Percentiles rank a stretch among this genome's conserved stretches.
These are phyloP conservation scores for Astrocystis sublimbata DNA, from an alignment of 495 filamentous ascomycete genomes.

Conservation along the genomic window DNA sequence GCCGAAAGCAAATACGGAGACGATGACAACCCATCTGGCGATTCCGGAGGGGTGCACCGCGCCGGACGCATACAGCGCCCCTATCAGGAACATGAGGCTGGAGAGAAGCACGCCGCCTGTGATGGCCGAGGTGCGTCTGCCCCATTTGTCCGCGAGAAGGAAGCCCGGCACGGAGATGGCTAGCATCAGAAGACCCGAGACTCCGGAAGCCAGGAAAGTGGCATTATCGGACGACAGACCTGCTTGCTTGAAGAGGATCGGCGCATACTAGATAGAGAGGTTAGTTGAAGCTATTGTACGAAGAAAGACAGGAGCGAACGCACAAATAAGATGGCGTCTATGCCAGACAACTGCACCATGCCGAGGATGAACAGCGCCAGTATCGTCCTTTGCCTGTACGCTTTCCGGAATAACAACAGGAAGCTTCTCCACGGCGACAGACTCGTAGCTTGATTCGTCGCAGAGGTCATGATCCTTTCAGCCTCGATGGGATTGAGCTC, in stretches of 20 bases:
- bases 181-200: conserved; percentile 53
- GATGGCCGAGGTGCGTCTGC: conserved; percentile 59
- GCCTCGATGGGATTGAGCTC: conserved; percentile 44
- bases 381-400: conserved; percentile 41
- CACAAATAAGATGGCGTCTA: conserved; percentile 56
- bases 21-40: conserved; percentile 58
- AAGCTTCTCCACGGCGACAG: conserved; percentile 35
- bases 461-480: conserved; percentile 52
- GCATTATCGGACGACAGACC: conserved; percentile 45
- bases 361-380: conserved; percentile 52
- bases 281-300: background rate
- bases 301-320: conserved; percentile 22
- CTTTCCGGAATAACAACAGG: conserved; percentile 22
- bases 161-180: conserved; percentile 50
- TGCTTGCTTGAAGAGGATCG: conserved; percentile 53
- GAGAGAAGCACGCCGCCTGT: conserved; percentile 54
- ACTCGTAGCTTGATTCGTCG: conserved; percentile 31
- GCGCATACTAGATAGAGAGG: conserved; percentile 46
- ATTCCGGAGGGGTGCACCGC: conserved; percentile 48
- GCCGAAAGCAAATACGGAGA: conserved; percentile 47
- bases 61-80: conserved; percentile 50
- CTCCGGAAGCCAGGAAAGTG: conserved; percentile 54
- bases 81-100: conserved; percentile 42
- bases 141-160: conserved; percentile 63
- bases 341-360: conserved; percentile 53